Evolutionary conservation across 257 asterid species (phyloP), one percentile per base, ranked within the genome.

Genomic region (Nicotiana paniculata): DNA sequence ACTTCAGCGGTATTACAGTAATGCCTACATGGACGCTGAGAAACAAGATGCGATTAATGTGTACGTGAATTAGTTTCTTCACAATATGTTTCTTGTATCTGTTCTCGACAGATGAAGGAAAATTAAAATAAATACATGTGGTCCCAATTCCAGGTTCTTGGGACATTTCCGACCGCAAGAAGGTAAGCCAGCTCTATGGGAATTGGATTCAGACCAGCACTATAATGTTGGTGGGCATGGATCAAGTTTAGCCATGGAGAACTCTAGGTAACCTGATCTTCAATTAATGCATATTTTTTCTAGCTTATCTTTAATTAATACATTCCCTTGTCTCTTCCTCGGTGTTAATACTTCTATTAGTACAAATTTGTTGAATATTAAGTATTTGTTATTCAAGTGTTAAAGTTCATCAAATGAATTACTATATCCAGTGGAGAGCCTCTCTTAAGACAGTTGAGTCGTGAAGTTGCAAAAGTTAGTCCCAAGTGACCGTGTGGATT

Each of bases 151-250:
- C 91, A 96, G 99, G 86, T 94, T 96, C 87, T 87, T 96, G 93
- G 99, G 99, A 15, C 94, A 96, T 84, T 94, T 96, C 88, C 97
- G 90, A 85, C 97, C 99, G 58, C 97, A 90, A 70, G 97, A 83
- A 32, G 95, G 93, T 83, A 93, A 91, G 82, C 93, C 99, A 35
- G 93, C 97, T 81, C 87, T 96, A 9, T 94, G 98, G 99, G 97
- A 96, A 86, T 87, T 91, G 78, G 95, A 90, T 86, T 92, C 98
- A 70, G 99, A 93, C 83, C 98, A 92, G 84, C 94, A 92, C 84
- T 91, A 91, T 86, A 84, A 84, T 82, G 89, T 87, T 48, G 92
- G 94, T 84, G 86, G 86, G 72, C 96, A 89, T 85, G 91, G 85
- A 63, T 86, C 95, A 53, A 87, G 86, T 82, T 88, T 92, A 74